Evolutionary conservation across 164 flowering plant species (phyloP), one percentile per base, ranked within the genome.

Genomic region (Paratinospora sagittata): DNA sequence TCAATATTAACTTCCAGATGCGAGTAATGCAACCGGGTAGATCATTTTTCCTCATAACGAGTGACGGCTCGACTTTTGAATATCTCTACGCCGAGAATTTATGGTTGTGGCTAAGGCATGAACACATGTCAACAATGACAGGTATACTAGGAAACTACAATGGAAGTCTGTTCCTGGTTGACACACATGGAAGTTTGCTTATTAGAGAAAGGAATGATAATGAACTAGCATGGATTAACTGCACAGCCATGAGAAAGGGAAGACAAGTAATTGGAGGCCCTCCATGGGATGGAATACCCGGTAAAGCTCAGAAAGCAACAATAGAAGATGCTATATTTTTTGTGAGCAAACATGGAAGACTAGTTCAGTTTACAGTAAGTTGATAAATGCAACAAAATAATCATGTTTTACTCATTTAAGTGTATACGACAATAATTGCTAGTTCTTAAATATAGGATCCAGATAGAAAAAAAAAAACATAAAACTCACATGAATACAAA

Each of bases 101-200:
- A 19, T 89, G 94, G 92, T 66, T 89, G 41, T 92, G 94, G 96
- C 70, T 92, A 70, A 83, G 82, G 72, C 96, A 92, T 70, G 89
- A 90, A 6, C 87, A 89, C 76, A 41, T 85, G 39, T 80, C 85
- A 63, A 75, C 76, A 19, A 87, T 92, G 77, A 81, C 78, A 79
- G 95, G 94, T 63, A 85, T 82, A 10, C 17, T 90, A 0, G 98
- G 93, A 69, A 88, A 74, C 76, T 92, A 88, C 62, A 90, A 92
- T 75, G 94, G 90, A 68, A 92, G 96, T 72, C 73, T 92, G 71
- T 89, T 83, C 78, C 27, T 89, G 39, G 86, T 90, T 66, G 95
- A 92, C 73, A 69, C 47, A 23, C 61, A 81, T 66, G 92, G 90
- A 8, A 85, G 78, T 79, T 71, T 92, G 78, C 77, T 89, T 34